Conservation (phyloP, 2,329 filamentous ascomycete species). For the Beauveria asiatica region DNA sequence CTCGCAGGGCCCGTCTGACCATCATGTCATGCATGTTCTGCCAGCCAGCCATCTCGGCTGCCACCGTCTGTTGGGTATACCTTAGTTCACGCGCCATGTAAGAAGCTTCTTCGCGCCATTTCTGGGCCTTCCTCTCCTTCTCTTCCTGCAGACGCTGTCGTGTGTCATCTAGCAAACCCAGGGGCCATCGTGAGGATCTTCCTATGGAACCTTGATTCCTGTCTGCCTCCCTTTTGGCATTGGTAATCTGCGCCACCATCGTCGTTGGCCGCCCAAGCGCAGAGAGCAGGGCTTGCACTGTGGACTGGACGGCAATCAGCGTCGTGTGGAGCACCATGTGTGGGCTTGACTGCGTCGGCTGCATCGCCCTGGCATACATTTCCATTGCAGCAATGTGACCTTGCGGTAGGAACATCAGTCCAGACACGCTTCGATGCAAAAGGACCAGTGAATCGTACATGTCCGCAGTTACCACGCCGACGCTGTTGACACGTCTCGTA, state of each 20-base stretch:
- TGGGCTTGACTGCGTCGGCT: conserved; percentile 64
- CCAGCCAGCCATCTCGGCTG: conserved; percentile 86
- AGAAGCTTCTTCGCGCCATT: conserved; percentile 60
- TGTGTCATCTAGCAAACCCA: conserved; percentile 78
- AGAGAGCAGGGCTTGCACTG: conserved; percentile 70
- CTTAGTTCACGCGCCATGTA: conserved; percentile 72
- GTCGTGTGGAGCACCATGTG: conserved; percentile 64
- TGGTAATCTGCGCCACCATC: conserved; percentile 68
- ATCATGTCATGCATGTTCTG: conserved; percentile 78
- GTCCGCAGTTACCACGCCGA: conserved; percentile 57
- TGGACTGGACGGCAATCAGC: conserved; percentile 72
- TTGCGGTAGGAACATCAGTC: conserved; percentile 58
- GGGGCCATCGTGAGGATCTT: conserved; percentile 69
- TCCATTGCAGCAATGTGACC: conserved; percentile 63
- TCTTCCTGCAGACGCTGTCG: conserved; percentile 75
- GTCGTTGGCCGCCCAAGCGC: conserved; percentile 72
- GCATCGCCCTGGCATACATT: conserved; percentile 58
- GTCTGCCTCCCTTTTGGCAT: conserved; percentile 67
- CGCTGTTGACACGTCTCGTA: conserved; percentile 67
- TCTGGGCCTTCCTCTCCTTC: conserved; percentile 68
- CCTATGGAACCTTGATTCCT: conserved; percentile 67
- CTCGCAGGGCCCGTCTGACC: conserved; percentile 63
- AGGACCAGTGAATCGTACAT: conserved; percentile 57
- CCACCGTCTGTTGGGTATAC: conserved; percentile 90
- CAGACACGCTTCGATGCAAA: conserved; percentile 42